Base-by-base conservation (phyloP, 2,329 filamentous ascomycete species). In the Cytospora chrysosperma region DNA sequence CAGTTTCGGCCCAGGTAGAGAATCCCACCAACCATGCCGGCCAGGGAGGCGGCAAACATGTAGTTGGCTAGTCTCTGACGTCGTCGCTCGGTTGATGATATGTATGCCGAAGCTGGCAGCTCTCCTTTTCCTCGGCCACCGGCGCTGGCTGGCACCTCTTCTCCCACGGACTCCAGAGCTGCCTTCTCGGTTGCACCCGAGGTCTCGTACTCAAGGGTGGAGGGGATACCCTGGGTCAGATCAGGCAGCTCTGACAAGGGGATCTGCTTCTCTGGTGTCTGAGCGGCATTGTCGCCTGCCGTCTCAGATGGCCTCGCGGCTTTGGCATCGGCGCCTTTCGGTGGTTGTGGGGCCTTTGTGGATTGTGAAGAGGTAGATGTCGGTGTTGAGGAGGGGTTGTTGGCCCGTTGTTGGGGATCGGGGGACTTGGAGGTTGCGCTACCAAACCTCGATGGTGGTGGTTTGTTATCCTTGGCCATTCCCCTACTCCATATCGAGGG, bases 151-250 rank as follows among this genome's bases (percentile, higher is more conserved):
- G 74, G 71, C 19, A 74, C 73, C 17, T 75, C 71, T 54, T 78
- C 75, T 13, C 78, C 76, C 21, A 80, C 65, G 0, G 77, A 69
- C 40, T 78, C 63, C 51, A 78, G 63, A 0, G 74, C 73, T 0
- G 73, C 68, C 68, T 74, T 70, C 70, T 79, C 67, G 68, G 72
- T 77, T n/a, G 77, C 75, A 65, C 79, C 76, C 0, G 79, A 76
- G 62, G 89, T 85, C 77, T 97, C 94, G 65, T 88, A 88, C 62
- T 89, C 91, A 61, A 97, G 83, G 1, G 93, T 97, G 2, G 93
- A 97, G 0, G 94, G 94, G 67, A 98, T 96, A 68, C 94, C 94
- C 72, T 94, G 89, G n/a, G 92, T 95, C 52, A 98, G 82, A 74
- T 98, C 93, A 59, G 94, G 94, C 15, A 97, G 85, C 59, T 91